Percentiles rank a stretch among this genome's conserved stretches.
Evolutionary conservation across 2,329 filamentous ascomycete genomes (phyloP).

Genomic region (Apiospora saccharicola): DNA sequence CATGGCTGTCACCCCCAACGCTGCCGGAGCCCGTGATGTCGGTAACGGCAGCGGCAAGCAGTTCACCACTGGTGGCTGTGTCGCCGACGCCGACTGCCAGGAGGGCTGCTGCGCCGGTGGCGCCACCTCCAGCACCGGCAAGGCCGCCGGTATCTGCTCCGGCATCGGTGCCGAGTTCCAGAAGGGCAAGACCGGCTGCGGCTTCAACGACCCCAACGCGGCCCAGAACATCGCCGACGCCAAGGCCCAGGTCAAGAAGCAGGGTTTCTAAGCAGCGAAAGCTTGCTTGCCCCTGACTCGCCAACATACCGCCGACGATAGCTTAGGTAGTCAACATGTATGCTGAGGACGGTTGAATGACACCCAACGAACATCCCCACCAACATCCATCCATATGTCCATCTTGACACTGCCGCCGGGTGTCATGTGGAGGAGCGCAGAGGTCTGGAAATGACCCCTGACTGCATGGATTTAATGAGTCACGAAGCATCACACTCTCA

Average conservation of each 20-base stretch:
- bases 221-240: conserved; percentile 40
- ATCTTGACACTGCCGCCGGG: not conserved
- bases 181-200: conserved; percentile 47
- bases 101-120: conserved; percentile 44
- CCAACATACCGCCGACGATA: not conserved
- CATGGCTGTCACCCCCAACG: conserved; percentile 44
- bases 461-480: not conserved
- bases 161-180: conserved; percentile 45
- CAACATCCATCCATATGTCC: not conserved
- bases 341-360: not conserved
- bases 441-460: conserved; percentile 4
- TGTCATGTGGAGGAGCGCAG: not conserved
- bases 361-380: not conserved
- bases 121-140: conserved; percentile 36
- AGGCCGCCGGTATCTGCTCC: conserved; percentile 44
- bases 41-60: conserved; percentile 42
- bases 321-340: conserved; percentile 6
- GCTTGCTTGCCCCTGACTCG: not conserved
- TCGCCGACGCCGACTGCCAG: conserved; percentile 44
- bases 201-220: conserved; percentile 46
- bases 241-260: conserved; percentile 42
- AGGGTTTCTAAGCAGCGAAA: conserved; percentile 41
- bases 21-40: conserved; percentile 44
- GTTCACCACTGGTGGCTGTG: conserved; percentile 49
- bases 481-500: not conserved